These are phyloP conservation scores for Podaxis pistillaris DNA, from an alignment of 768 basidiomycete species.

Conservation along the genomic window DNA sequence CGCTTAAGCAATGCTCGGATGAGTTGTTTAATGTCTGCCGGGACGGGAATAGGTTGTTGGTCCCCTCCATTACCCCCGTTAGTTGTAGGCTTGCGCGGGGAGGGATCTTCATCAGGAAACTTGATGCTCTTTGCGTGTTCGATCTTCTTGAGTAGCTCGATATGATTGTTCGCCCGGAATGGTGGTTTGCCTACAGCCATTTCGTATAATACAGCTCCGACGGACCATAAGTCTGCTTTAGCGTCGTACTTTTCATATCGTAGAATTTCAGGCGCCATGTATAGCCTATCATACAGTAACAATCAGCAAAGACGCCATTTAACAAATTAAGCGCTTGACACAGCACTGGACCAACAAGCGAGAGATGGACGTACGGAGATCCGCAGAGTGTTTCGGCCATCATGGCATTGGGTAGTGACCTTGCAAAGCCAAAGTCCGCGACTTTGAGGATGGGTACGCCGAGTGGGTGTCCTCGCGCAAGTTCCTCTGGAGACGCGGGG, in stretches of 20 bases:
- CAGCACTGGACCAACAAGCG: neutral
- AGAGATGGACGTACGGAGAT: conserved; percentile 74
- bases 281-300: conserved; percentile 52
- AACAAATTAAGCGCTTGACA: neutral
- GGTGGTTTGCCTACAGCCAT: conserved; percentile 93
- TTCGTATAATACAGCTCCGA: conserved; percentile 95
- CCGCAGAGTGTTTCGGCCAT: conserved; percentile 98
- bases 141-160: conserved; percentile 92
- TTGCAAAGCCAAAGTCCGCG: conserved; percentile 97
- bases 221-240: conserved; percentile 97
- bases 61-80: conserved; percentile 50
- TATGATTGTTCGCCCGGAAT: conserved; percentile 93
- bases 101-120: conserved; percentile 89
- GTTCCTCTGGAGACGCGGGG: conserved; percentile 75
- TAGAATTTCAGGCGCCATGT: conserved; percentile 99
- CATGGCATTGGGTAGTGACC: conserved; percentile 86
- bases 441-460: conserved; percentile 96
- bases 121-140: conserved; percentile 88
- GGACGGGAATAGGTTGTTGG: conserved; percentile 41
- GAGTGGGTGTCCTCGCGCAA: conserved; percentile 83
- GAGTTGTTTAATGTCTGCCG: conserved; percentile 83
- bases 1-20: conserved; percentile 83
- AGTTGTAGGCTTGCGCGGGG: conserved; percentile 31
- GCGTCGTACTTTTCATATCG: conserved; percentile 98
- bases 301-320: conserved; percentile 2